phyloP scores from a whole-genome alignment of 495 filamentous ascomycete species.

The Penicillium psychrofluorescens region DNA sequence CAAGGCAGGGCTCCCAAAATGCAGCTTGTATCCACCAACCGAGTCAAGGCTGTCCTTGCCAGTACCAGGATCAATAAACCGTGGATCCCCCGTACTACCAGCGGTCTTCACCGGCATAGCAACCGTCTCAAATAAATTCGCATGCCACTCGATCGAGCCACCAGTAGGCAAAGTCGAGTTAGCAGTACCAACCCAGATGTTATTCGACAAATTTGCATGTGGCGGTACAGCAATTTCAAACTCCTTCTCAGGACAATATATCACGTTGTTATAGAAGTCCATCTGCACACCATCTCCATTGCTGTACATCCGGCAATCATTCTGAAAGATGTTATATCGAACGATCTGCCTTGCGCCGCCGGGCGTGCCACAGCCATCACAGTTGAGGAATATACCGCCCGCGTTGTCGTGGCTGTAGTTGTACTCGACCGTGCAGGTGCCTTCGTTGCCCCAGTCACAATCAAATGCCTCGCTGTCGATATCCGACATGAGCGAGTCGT shows the following conservation, averaged over 20 bases:
- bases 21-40: background rate
- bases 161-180: constrained; percentile 2
- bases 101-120: background rate
- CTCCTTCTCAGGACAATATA: constrained; percentile 5
- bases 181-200: constrained; percentile 5
- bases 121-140: constrained; percentile 4
- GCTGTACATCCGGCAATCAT: constrained; percentile 7
- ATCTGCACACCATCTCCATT: constrained; percentile 2
- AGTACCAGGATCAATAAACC: background rate
- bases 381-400: constrained; percentile 5
- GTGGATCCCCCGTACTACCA: background rate
- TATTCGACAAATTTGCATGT: constrained; percentile 3
- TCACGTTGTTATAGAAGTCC: constrained; percentile 6
- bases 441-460: constrained; percentile 5
- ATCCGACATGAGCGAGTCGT: constrained; percentile 5
- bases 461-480: constrained; percentile 8
- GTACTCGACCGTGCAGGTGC: constrained; percentile 8
- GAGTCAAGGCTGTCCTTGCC: constrained; percentile 1
- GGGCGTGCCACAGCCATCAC: constrained; percentile 6
- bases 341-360: constrained; percentile 5
- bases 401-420: constrained; percentile 9
- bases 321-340: constrained; percentile 6
- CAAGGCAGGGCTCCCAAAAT: background rate
- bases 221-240: constrained; percentile 4
- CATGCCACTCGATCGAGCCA: constrained; percentile 1